Percentiles rank a stretch among this genome's conserved stretches.
Conservation (phyloP, 2,329 filamentous ascomycete species). For the Pestalotiopsis sp. region DNA sequence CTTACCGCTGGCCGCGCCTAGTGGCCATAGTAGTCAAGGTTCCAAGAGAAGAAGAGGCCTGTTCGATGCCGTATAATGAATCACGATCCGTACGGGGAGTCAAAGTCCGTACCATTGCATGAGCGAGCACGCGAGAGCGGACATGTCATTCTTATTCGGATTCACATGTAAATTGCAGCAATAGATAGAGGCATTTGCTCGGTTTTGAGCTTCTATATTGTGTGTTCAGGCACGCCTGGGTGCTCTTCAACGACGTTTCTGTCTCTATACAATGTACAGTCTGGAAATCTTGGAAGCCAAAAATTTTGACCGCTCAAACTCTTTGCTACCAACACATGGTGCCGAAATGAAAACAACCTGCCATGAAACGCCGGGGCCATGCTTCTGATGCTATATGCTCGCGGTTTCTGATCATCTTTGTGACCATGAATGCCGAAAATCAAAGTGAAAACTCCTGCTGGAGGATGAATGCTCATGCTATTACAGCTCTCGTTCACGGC, state of each 20-base stretch:
- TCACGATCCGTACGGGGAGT: background rate
- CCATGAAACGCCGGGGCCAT: background rate
- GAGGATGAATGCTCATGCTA: background rate
- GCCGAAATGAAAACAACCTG: background rate
- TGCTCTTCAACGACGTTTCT: background rate
- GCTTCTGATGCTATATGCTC: background rate
- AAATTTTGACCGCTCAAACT: background rate
- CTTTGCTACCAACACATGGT: background rate
- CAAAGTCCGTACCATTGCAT: background rate
- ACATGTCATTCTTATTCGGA: too few species aligned
- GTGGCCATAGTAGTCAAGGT: background rate
- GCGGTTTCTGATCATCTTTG: background rate
- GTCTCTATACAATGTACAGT: background rate
- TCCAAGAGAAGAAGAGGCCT: background rate
- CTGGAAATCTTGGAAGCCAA: background rate
- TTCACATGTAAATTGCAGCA: too few species aligned
- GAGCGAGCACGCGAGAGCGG: background rate
- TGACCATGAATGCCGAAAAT: constrained; percentile 1
- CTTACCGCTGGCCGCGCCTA: constrained; percentile 35
- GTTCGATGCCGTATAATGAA: background rate
- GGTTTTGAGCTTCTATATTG: background rate
- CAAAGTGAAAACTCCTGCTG: background rate
- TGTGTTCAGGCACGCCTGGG: background rate
- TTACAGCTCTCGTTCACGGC: background rate
- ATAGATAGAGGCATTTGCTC: background rate